These are phyloP conservation scores for Aspergillus sclerotioniger DNA, from an alignment of 495 filamentous ascomycete species.

Conservation along the genomic window DNA sequence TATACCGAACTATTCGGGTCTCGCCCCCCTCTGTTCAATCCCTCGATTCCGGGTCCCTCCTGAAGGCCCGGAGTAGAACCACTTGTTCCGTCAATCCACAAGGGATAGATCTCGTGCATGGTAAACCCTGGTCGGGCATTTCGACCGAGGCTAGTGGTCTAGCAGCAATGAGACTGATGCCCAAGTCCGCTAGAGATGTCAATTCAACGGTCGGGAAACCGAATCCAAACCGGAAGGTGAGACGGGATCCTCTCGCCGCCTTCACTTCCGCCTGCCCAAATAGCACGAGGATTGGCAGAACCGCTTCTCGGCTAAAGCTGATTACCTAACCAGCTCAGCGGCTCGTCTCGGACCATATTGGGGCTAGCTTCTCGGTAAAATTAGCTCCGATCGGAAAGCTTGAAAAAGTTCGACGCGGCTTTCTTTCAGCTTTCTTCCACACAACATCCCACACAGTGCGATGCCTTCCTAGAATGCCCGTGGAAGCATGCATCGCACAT, in stretches of 20 bases:
- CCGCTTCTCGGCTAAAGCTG: neutral
- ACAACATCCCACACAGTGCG: slow-evolving; percentile 8
- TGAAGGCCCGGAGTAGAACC: neutral
- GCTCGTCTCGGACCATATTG: neutral
- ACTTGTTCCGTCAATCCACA: neutral
- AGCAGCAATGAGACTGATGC: neutral
- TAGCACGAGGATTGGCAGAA: neutral
- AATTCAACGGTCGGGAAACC: neutral
- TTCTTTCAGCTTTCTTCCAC: slow-evolving; percentile 12
- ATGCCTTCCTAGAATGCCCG: slow-evolving; percentile 11
- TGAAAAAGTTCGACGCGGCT: slow-evolving; percentile 25
- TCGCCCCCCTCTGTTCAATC: neutral
- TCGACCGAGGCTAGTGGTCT: neutral
- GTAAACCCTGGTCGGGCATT: neutral
- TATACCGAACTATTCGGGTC: slow-evolving; percentile 11
- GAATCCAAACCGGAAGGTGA: neutral
- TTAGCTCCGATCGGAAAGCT: slow-evolving; percentile 20
- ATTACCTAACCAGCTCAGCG: slow-evolving; percentile 7
- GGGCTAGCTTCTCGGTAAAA: slow-evolving; percentile 22
- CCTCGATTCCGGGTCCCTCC: neutral
- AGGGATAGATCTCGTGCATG: neutral
- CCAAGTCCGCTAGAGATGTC: neutral
- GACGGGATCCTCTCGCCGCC: neutral
- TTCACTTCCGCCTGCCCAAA: neutral
- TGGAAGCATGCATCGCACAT: neutral